Evolutionary conservation across 192 early-diverging fungal species (phyloP), one percentile per base, ranked within the genome.

Genomic region (Backusella circina): DNA sequence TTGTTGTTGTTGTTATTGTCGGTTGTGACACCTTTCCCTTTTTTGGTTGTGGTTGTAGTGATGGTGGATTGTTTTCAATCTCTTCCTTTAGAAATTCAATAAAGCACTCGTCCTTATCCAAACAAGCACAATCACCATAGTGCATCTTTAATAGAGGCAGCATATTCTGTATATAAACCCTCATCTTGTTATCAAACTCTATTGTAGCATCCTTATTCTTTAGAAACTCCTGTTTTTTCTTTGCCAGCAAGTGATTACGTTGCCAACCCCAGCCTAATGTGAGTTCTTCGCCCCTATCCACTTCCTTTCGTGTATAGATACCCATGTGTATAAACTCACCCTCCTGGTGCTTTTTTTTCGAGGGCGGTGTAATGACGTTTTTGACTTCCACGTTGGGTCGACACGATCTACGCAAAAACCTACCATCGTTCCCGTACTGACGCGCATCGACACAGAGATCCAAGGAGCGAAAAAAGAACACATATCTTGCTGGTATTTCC

Each of bases 181-280:
- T 69, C 76, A 79, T 47, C 39, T 74, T 10, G n/a, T 47, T 26
- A 23, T 67, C 35, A 37, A 70, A 41, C 9, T 61, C 54, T 61
- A 61, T 28, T 47, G 18, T 5, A 4, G 9, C 39, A 26, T 41
- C 21, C 26, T 41, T 44, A 21, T 50, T 71, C 70, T 77, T 77
- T 64, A 31, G 72, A 72, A 74, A 69, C 36, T 33, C 36, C 44
- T 50, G 71, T 51, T 81, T 75, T 8, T 82, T 70, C 64, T 79
- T 77, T 35, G 81, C 70, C 5, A 80, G 77, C 33, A 73, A 47
- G 71, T 87, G 82, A 23, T 83, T 83, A 13, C 66, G 66, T 44
- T 91, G 87, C 92, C 92, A 93, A 33, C 88, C 81, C 92, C 92
- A 93, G n/a, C 84, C 88, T 3, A 92, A 38, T 4, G 91, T 93